Evolutionary conservation across 345 rosid genomes (phyloP).

Genomic region (Hibiscus trionum): DNA sequence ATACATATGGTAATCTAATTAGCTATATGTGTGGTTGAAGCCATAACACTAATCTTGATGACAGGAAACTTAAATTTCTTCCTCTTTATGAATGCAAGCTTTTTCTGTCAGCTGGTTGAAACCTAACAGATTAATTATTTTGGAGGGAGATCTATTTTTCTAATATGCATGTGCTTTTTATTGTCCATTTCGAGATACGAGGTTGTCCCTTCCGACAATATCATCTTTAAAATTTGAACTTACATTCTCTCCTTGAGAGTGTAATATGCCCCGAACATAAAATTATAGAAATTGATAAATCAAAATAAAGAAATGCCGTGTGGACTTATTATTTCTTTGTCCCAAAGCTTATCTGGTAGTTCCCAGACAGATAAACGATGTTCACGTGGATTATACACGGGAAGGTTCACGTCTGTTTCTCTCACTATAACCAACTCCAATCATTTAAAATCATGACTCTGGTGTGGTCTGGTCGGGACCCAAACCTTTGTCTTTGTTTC

Average conservation of each 20-base stretch:
- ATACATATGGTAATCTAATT: background rate
- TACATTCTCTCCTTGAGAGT: no score
- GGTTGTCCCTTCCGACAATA: no score
- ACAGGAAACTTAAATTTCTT: background rate
- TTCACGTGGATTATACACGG: constrained; percentile 9
- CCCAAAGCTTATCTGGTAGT: background rate
- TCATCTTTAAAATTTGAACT: no score
- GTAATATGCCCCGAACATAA: no score
- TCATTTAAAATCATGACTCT: background rate
- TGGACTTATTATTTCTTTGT: background rate
- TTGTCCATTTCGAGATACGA: no score
- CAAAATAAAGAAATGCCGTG: background rate
- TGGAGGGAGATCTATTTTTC: background rate
- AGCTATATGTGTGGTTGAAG: background rate
- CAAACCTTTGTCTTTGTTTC: background rate
- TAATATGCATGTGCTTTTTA: no score
- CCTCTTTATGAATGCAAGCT: background rate
- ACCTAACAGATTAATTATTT: background rate
- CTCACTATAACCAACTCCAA: constrained; percentile 6
- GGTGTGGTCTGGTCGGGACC: constrained; percentile 2
- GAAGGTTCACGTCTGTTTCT: background rate
- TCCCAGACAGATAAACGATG: constrained; percentile 1
- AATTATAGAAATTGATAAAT: background rate
- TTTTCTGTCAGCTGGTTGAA: background rate
- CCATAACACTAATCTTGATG: background rate